These are phyloP conservation scores for Curvularia sp. DNA, from an alignment of 2,329 filamentous ascomycete species.

Conservation along the genomic window DNA sequence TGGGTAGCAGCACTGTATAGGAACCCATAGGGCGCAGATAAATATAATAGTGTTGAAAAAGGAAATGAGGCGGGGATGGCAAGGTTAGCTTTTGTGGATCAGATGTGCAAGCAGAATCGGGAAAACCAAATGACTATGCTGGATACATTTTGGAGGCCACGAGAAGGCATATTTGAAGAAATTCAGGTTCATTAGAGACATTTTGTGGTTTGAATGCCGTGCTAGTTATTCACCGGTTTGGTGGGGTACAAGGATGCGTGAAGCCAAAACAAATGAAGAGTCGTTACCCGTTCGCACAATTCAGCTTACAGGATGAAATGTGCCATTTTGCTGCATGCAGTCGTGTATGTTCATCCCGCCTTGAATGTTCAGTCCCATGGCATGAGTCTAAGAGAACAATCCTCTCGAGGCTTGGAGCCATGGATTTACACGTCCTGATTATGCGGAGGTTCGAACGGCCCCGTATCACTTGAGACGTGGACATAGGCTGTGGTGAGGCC, in stretches of 20 bases:
- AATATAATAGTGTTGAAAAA: too few species aligned
- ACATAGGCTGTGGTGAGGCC: constrained; percentile 7
- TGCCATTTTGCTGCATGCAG: too few species aligned
- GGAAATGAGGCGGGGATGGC: not conserved
- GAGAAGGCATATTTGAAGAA: not conserved
- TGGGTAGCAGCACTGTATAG: not conserved
- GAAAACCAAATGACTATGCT: not conserved
- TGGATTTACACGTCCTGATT: too few species aligned
- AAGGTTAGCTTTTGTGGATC: not conserved
- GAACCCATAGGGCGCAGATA: not conserved
- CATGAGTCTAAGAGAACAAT: too few species aligned
- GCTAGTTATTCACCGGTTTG: not conserved
- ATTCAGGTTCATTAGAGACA: not conserved
- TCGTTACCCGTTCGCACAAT: not conserved
- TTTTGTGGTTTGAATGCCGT: not conserved
- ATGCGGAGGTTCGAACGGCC: too few species aligned
- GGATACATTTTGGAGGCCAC: not conserved
- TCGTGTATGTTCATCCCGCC: too few species aligned
- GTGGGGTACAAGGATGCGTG: not conserved
- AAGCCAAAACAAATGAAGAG: not conserved
- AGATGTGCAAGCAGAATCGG: not conserved
- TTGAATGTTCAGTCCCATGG: too few species aligned
- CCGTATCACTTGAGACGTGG: not conserved
- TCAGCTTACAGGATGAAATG: not conserved
- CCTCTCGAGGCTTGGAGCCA: too few species aligned